Conservation (phyloP, 352 stramenopile genomes). For the Phytophthora sojae region DNA sequence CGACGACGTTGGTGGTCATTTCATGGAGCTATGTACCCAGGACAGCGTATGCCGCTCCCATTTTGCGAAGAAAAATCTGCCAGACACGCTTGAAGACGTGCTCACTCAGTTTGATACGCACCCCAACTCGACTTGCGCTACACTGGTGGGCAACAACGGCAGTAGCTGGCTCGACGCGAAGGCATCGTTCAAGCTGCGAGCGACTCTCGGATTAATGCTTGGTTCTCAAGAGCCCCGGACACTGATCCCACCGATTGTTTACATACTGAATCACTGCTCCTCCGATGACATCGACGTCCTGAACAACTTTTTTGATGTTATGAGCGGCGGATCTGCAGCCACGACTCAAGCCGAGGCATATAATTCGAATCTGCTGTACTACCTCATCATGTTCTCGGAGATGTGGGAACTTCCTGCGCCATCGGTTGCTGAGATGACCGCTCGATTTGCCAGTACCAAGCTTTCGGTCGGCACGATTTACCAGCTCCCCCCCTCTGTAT, state of each 20-base stretch:
- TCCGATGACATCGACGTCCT: constrained; percentile 23
- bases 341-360: constrained; percentile 15
- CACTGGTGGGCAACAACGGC: constrained; percentile 9
- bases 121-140: constrained; percentile 18
- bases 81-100: background rate
- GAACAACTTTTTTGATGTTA: constrained; percentile 1
- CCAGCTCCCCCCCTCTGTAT: constrained; percentile 36
- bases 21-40: background rate
- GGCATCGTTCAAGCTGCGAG: background rate
- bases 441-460: constrained; percentile 21
- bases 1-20: background rate
- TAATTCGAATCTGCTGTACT: constrained; percentile 40
- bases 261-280: constrained; percentile 41
- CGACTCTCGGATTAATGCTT: background rate
- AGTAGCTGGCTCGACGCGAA: too few species aligned
- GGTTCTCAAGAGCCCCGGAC: constrained; percentile 31
- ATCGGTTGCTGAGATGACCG: constrained; percentile 1
- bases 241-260: constrained; percentile 35
- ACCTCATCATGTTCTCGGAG: constrained; percentile 56
- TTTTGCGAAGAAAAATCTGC: background rate
- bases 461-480: constrained; percentile 24
- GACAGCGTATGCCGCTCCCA: background rate
- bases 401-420: constrained; percentile 27
- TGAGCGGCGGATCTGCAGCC: constrained; percentile 7
- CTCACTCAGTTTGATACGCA: background rate